Evolutionary conservation across 208 protist genomes (phyloP).

Genomic region (Angomonas deanei): DNA sequence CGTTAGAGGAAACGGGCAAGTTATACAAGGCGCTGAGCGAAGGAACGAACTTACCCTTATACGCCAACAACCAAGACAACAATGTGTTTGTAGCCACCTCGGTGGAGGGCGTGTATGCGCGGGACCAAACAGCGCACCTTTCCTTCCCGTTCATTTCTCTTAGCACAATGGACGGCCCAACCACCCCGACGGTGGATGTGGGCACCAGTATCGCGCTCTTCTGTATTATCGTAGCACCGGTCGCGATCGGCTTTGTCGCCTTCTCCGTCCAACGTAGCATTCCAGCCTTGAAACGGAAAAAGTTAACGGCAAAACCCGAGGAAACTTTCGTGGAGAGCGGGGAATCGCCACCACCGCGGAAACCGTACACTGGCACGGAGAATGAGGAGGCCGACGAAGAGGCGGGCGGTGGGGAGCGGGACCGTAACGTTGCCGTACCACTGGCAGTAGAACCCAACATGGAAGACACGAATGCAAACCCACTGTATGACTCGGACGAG

Average conservation of each 20-base stretch:
- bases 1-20: conserved; percentile 16
- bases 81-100: conserved; percentile 41
- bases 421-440: too few species aligned
- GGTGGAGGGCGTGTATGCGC: conserved; percentile 34
- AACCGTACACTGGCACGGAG: conserved; percentile 13
- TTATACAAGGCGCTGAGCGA: conserved; percentile 20
- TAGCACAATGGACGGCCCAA: conserved; percentile 5
- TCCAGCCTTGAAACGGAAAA: conserved; percentile 28
- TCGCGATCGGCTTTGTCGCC: conserved; percentile 49
- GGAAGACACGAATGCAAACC: conserved; percentile 41
- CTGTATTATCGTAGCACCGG: conserved; percentile 49
- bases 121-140: conserved; percentile 19
- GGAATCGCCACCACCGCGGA: conserved; percentile 57
- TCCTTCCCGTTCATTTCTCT: conserved; percentile 21
- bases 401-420: too few species aligned
- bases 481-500: conserved; percentile 56
- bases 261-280: conserved; percentile 70
- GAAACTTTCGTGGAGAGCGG: conserved; percentile 23
- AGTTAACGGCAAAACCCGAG: conserved; percentile 4
- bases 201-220: conserved; percentile 40
- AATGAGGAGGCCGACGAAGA: conserved; percentile 2
- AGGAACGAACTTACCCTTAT: conserved; percentile 23
- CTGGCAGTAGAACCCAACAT: conserved; percentile 21
- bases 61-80: conserved; percentile 8
- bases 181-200: conserved; percentile 3